Conservation (phyloP, 495 filamentous ascomycete genomes). For the Penicillium roqueforti region DNA sequence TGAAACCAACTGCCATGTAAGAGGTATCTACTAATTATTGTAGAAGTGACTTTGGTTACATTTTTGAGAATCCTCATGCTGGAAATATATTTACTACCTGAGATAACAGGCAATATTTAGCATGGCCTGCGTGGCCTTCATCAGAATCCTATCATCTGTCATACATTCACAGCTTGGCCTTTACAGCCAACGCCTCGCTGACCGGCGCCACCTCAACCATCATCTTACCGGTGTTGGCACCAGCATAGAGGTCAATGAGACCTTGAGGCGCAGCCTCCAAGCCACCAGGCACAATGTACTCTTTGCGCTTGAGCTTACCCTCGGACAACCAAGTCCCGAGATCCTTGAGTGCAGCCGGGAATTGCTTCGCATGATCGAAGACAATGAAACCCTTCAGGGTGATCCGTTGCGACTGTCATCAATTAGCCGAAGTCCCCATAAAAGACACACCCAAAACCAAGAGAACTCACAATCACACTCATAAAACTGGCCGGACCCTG, state of each 20-base stretch:
- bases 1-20: too few species aligned
- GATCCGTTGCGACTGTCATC: slow-evolving; percentile 41
- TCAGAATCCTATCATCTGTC: too few species aligned
- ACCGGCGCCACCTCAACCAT: slow-evolving; percentile 45
- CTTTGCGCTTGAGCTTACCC: slow-evolving; percentile 54
- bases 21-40: too few species aligned
- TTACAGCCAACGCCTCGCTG: slow-evolving; percentile 25
- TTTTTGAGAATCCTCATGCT: background rate
- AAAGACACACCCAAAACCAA: background rate
- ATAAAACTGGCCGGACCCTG: slow-evolving; percentile 47
- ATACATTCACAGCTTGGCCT: slow-evolving; percentile 32
- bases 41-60: background rate
- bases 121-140: too few species aligned
- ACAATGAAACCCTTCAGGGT: slow-evolving; percentile 56
- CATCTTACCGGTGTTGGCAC: slow-evolving; percentile 51
- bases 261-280: slow-evolving; percentile 47
- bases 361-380: slow-evolving; percentile 48
- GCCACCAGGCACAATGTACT: slow-evolving; percentile 50
- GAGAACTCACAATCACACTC: slow-evolving; percentile 45
- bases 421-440: slow-evolving; percentile 17
- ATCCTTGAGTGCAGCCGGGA: slow-evolving; percentile 40
- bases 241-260: slow-evolving; percentile 47
- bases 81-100: background rate
- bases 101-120: background rate
- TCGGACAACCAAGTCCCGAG: slow-evolving; percentile 47